Evolutionary conservation across 176 grass and related monocot species (phyloP), one percentile per base, ranked within the genome.

Genomic region (Oryza coarctata): DNA sequence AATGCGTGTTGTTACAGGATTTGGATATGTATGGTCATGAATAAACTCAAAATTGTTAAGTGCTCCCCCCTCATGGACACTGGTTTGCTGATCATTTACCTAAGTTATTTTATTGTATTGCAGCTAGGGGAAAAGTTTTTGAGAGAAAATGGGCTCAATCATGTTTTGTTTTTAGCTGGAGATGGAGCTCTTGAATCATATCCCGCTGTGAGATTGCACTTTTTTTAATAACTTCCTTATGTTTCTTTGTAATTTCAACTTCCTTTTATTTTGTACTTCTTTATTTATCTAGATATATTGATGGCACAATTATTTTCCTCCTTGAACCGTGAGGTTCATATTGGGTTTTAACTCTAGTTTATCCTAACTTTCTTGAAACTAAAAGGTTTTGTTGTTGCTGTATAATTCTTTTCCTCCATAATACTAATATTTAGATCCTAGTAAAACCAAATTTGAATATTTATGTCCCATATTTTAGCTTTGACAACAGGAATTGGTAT

Each of bases 121-220:
- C 85, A 99, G 96, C 84, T 95, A 63, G 93, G 90, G 9, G 60
- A 83, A 15, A 95, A 95, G 41, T 95, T 93, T 73, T 85, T 99
- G 71, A 87, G 84, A 77, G 91, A 95, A 62, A 94, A 83, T 57
- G 93, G 93, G 45, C 73, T 99, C 41, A 86, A 94, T 27, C 88
- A 99, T 87, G 87, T 95, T 39, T 62, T 6, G 4, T 88, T 95
- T 69, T 83, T 88, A 79, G 80, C 80, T 61, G 91, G 93, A 9
- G 96, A 99, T 86, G 96, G 93, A 87, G 93, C 93, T 58, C 85
- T 99, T 25, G 96, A 99, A 57, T 94, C 96, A 70, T 95, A 91
- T 82, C 96, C 96, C 83, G 91, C 96, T 55, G 96, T 99, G 87
- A 94, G 96, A 38, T 68, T 57, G 27, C 70, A 70, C 4, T 79